A percentile compares a stretch with the other conserved stretches of the same genome.
phyloP scores from a whole-genome alignment of 805 yeast species.

The Candida michaelii region DNA sequence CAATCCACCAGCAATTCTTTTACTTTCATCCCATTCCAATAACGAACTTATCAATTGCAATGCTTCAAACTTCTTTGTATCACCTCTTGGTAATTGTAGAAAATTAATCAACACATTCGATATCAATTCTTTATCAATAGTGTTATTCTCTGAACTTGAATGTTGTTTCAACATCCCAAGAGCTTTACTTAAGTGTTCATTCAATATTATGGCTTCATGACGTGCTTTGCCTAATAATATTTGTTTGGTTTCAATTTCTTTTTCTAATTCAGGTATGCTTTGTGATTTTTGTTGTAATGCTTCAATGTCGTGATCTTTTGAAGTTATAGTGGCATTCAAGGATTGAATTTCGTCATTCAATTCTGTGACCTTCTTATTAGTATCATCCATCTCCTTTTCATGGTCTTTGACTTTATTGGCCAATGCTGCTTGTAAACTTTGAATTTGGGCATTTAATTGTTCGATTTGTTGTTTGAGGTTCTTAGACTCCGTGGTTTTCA shows the following conservation, averaged over 20 bases:
- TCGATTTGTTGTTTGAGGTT: conserved; percentile 7
- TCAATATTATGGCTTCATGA: conserved; percentile 89
- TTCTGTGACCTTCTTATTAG: conserved; percentile 5
- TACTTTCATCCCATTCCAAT: conserved; percentile 84
- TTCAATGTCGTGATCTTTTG: conserved; percentile 12
- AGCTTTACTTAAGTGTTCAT: conserved; percentile 95
- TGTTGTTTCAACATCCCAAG: conserved; percentile 78
- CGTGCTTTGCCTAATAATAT: conserved; percentile 84
- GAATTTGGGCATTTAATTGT: neutral
- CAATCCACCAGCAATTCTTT: conserved; percentile 74
- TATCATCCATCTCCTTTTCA: conserved; percentile 3
- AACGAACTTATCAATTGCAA: conserved; percentile 78
- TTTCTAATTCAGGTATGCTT: conserved; percentile 49
- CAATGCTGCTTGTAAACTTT: neutral
- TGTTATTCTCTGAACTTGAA: conserved; percentile 56
- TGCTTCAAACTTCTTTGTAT: conserved; percentile 92
- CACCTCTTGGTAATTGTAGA: conserved; percentile 86
- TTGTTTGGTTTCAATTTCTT: conserved; percentile 60
- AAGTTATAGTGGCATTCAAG: conserved; percentile 10
- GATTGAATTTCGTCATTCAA: conserved; percentile 8
- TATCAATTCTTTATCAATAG: conserved; percentile 84
- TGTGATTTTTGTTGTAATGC: conserved; percentile 18
- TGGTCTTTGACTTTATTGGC: neutral
- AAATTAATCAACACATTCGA: conserved; percentile 85
- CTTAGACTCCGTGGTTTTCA: conserved; percentile 24